Evolutionary conservation across 192 early-diverging fungal species (phyloP).

Genomic region (Funneliformis geosporum): DNA sequence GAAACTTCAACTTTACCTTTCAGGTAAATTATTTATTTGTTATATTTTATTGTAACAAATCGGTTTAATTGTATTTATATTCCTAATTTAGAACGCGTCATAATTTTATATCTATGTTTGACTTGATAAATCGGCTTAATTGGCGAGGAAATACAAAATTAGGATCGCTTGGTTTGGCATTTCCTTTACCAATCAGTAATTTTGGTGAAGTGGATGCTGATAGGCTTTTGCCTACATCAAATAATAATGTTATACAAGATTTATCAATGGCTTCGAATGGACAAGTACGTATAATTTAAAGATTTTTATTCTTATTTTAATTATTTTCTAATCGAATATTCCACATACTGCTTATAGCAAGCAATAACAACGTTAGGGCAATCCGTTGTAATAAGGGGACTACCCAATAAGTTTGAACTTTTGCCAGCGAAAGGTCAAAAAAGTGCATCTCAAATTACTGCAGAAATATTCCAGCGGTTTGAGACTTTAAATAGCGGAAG

Average conservation of each 20-base stretch:
- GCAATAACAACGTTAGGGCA: conserved; percentile 6
- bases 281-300: background rate
- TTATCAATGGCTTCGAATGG: background rate
- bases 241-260: background rate
- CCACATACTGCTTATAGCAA: background rate
- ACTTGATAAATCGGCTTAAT: conserved; percentile 43
- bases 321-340: background rate
- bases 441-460: background rate
- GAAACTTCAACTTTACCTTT: conserved; percentile 50
- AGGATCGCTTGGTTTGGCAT: conserved; percentile 37
- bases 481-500: background rate
- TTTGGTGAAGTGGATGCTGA: conserved; percentile 31
- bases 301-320: background rate
- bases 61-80: background rate
- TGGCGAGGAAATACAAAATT: conserved; percentile 49
- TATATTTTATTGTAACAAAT: background rate
- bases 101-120: conserved; percentile 34
- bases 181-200: conserved; percentile 40
- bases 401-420: background rate
- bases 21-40: conserved; percentile 35
- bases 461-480: background rate
- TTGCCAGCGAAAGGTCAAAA: background rate
- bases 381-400: conserved; percentile 22
- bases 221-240: background rate
- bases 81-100: conserved; percentile 33